These are phyloP conservation scores for Pneumocystis wakefieldiae DNA, from an alignment of 1,139 yeast species.

Conservation along the genomic window DNA sequence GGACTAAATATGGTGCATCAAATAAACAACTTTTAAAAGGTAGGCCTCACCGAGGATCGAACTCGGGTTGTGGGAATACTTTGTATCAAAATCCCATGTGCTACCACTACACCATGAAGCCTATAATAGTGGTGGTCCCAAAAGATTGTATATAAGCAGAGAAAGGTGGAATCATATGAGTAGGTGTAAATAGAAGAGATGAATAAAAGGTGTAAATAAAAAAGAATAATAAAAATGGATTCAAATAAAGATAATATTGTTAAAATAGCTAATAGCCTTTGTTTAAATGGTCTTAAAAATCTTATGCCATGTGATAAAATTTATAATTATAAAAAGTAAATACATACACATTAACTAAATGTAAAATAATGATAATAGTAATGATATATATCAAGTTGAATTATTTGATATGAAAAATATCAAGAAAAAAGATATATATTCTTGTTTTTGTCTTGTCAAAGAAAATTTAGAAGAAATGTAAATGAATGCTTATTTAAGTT, in stretches of 20 bases:
- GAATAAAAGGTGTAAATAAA: not conserved
- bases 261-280: not conserved
- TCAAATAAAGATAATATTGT: not conserved
- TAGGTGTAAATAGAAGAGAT: not conserved
- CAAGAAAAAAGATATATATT: not conserved
- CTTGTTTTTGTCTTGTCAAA: not conserved
- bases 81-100: not conserved
- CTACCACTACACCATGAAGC: not conserved
- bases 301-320: not conserved
- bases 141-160: not conserved
- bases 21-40: too few species aligned
- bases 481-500: not conserved
- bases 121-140: not conserved
- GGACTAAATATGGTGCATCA: too few species aligned
- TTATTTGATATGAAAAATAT: not conserved
- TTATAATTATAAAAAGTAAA: not conserved
- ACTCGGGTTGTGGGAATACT: not conserved
- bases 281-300: not conserved
- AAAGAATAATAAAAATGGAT: not conserved
- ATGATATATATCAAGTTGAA: not conserved
- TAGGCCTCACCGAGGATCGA: conserved; percentile 1
- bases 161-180: not conserved
- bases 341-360: not conserved
- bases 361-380: not conserved
- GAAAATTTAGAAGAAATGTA: not conserved